These are phyloP conservation scores for Papiliotrema terrestris DNA, from an alignment of 1,284 basidiomycete species.

Conservation along the genomic window DNA sequence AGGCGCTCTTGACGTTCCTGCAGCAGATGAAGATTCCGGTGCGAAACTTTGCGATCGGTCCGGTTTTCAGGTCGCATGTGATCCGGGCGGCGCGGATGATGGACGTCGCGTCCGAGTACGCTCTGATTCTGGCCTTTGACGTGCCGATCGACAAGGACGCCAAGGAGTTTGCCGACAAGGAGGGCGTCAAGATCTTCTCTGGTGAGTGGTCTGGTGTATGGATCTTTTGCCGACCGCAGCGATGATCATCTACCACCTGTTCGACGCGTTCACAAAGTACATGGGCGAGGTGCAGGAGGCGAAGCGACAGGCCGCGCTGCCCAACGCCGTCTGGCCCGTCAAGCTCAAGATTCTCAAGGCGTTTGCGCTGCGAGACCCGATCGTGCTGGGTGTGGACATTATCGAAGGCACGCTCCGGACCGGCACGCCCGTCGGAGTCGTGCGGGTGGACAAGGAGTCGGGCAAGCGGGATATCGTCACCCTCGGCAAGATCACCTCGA, in stretches of 20 bases:
- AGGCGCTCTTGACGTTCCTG: slow-evolving; percentile 95
- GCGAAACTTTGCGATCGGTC: slow-evolving; percentile 95
- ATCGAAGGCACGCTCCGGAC: slow-evolving; percentile 88
- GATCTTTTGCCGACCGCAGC: slow-evolving; percentile 17
- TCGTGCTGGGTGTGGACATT: slow-evolving; percentile 96
- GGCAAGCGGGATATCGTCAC: slow-evolving; percentile 87
- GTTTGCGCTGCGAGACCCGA: slow-evolving; percentile 95
- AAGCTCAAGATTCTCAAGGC: slow-evolving; percentile 86
- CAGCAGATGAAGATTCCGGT: slow-evolving; percentile 95
- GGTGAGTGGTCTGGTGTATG: slow-evolving; percentile 53
- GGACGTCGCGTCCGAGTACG: slow-evolving; percentile 92
- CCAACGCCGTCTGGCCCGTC: slow-evolving; percentile 96
- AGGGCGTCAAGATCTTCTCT: slow-evolving; percentile 91
- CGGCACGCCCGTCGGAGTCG: slow-evolving; percentile 93
- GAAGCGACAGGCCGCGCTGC: slow-evolving; percentile 87
- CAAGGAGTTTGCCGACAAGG: slow-evolving; percentile 84
- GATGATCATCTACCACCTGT: slow-evolving; percentile 93
- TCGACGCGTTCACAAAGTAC: slow-evolving; percentile 97
- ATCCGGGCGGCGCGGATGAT: slow-evolving; percentile 93
- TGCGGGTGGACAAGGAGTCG: slow-evolving; percentile 74
- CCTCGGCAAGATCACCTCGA: slow-evolving; percentile 89
- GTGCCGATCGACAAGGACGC: slow-evolving; percentile 85
- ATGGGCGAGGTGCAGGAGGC: slow-evolving; percentile 88
- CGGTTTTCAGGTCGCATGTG: slow-evolving; percentile 93
- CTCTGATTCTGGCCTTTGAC: slow-evolving; percentile 95